Evolutionary conservation across 1,284 basidiomycete genomes (phyloP).

Genomic region (Apiotrichum akiyoshidainum): DNA sequence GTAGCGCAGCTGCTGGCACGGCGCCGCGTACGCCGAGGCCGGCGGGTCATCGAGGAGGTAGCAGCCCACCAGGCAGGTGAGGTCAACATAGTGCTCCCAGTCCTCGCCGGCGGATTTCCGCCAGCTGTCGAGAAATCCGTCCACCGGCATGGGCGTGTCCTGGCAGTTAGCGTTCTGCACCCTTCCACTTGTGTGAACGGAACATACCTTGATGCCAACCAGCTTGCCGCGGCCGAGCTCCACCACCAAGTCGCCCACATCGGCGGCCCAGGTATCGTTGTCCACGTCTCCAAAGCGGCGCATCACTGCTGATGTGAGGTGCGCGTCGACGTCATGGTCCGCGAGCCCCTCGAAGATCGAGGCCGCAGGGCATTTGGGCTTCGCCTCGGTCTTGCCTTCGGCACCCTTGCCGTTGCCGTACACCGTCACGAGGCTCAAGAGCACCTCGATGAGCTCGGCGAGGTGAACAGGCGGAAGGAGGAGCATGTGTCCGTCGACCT

Average conservation of each 20-base stretch:
- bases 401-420: conserved; percentile 12
- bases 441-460: conserved; percentile 64
- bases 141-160: conserved; percentile 36
- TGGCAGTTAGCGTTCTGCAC: conserved; percentile 19
- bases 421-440: conserved; percentile 62
- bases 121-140: conserved; percentile 66
- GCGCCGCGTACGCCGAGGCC: conserved; percentile 21
- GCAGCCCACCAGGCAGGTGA: conserved; percentile 63
- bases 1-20: conserved; percentile 56
- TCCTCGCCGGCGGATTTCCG: conserved; percentile 66
- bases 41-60: conserved; percentile 54
- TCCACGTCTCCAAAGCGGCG: conserved; percentile 68
- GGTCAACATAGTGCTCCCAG: conserved; percentile 60
- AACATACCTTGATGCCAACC: conserved; percentile 60
- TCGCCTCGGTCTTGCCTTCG: neutral
- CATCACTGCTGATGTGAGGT: conserved; percentile 67
- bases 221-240: conserved; percentile 61
- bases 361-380: neutral
- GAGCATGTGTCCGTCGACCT: conserved; percentile 57
- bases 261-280: conserved; percentile 30
- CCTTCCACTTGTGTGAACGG: too few relatives aligned
- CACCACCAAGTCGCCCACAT: conserved; percentile 31
- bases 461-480: conserved; percentile 64
- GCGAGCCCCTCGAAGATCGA: conserved; percentile 59
- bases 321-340: conserved; percentile 66